Base-by-base conservation (phyloP, 148 eudicot species). In the Bassia scoparia region DNA sequence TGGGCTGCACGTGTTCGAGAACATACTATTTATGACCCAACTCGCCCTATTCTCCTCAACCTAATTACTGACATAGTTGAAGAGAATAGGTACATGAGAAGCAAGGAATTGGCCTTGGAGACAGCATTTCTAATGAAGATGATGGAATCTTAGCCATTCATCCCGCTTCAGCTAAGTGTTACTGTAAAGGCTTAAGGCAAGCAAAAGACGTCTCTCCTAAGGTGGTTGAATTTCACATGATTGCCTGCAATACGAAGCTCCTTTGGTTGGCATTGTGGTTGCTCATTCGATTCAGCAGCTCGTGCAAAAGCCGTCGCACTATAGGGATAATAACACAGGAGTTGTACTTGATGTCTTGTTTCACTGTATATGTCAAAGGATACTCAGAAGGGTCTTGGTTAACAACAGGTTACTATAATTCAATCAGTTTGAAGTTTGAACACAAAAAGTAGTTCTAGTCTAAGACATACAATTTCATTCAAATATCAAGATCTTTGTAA, bases 1-100 rank as follows among this genome's bases (percentile, higher is more conserved):
- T 91, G 93, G 90, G 91, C 87, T 63, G 96, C 98, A 52, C 86
- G 89, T 55, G 89, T 88, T 17, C 87, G 97, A 30, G 96, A 94
- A 41, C 81, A 77, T 69, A 77, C 96, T 6, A 75, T 84, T 27
- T 80, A 91, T 35, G 89, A 91, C 69, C 96, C 98, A 59, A 80
- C 77, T 68, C 97, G 86, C 35, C 98, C 98, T 17, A 76, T 91
- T 75, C 80, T 94, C 68, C 97, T 91, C 20, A 91, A 88, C 77
- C 73, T 91, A 73, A 81, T 87, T 3, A 84, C 89, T 23, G 97
- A 91, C 61, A 81, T 89, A 59, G 96, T 91, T 34, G 97, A 94
- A 82, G 93, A 94, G 44, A 94, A 94, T 75, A 82, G 89, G 75
- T 94, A 94, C 53, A 80, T 91, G 88, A 91, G 85, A 77, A 83